Conservation (phyloP, 2,329 filamentous ascomycete species). For the Aspergillus ustus region DNA sequence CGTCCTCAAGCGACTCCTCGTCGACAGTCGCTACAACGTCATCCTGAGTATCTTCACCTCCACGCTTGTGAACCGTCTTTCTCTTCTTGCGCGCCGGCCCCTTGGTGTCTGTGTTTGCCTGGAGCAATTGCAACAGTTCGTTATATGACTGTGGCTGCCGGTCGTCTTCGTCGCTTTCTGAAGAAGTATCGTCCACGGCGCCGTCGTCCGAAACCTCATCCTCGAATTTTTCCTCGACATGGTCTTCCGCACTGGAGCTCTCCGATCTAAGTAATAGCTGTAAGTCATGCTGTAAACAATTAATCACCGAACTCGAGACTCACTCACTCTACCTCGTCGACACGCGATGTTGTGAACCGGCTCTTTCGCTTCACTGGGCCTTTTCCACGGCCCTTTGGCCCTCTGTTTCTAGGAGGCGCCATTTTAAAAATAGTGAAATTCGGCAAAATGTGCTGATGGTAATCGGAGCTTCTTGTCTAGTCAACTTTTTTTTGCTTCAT, state of each 20-base stretch:
- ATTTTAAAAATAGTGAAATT: conserved; percentile 23
- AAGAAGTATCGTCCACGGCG: conserved; percentile 39
- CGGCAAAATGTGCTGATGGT: not conserved
- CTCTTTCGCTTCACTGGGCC: conserved; percentile 30
- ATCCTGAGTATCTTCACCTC: conserved; percentile 31
- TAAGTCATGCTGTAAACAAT: conserved; percentile 15
- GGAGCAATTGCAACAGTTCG: conserved; percentile 60
- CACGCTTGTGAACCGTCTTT: conserved; percentile 52
- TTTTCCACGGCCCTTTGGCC: conserved; percentile 36
- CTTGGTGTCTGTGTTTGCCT: conserved; percentile 44
- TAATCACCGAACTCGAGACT: conserved; percentile 4
- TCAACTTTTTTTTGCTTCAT: not conserved
- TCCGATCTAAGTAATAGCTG: conserved; percentile 29
- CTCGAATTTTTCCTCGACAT: conserved; percentile 50
- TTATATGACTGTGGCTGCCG: conserved; percentile 56
- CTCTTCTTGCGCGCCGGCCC: conserved; percentile 57
- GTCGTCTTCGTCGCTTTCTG: conserved; percentile 51
- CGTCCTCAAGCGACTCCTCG: conserved; percentile 43
- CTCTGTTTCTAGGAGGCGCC: conserved; percentile 34
- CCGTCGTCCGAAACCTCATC: conserved; percentile 48
- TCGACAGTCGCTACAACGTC: conserved; percentile 28
- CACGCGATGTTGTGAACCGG: conserved; percentile 43
- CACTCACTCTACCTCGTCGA: conserved; percentile 45
- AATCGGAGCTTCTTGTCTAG: not conserved
- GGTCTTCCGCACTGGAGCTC: conserved; percentile 30